A percentile compares a stretch with the other conserved stretches of the same genome.
phyloP scores from a whole-genome alignment of 805 yeast species.

The Zygotorulaspora danielsina region DNA sequence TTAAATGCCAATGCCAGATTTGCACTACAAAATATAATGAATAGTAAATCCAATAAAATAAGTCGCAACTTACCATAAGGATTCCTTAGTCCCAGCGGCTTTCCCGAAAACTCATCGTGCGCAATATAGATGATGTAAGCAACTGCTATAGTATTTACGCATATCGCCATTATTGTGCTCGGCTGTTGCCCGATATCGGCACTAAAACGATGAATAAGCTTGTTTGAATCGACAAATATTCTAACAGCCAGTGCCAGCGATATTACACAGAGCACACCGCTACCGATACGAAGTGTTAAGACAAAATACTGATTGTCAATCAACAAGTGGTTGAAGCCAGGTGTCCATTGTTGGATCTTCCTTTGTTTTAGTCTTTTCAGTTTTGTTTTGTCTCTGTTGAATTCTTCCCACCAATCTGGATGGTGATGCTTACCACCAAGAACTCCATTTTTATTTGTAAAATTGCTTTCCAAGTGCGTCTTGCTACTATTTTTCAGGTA shows the following conservation, averaged over 20 bases:
- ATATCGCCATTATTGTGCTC: slow-evolving; percentile 87
- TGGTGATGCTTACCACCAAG: slow-evolving; percentile 3
- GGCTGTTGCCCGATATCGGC: slow-evolving; percentile 63
- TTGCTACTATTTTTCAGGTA: slow-evolving; percentile 14
- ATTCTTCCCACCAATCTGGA: slow-evolving; percentile 25
- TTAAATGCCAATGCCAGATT: slow-evolving; percentile 82
- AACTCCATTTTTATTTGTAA: slow-evolving; percentile 9
- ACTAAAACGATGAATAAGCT: slow-evolving; percentile 12
- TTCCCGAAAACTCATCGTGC: slow-evolving; percentile 85
- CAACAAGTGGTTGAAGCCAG: slow-evolving; percentile 54
- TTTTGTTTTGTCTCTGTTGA: slow-evolving; percentile 27
- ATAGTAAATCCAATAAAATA: slow-evolving; percentile 74
- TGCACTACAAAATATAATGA: slow-evolving; percentile 85
- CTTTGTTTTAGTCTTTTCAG: slow-evolving; percentile 40
- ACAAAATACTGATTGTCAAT: slow-evolving; percentile 80
- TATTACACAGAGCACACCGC: slow-evolving; percentile 53
- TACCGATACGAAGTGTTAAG: slow-evolving; percentile 60
- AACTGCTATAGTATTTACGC: slow-evolving; percentile 74
- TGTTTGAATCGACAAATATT: slow-evolving; percentile 43
- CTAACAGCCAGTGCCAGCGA: slow-evolving; percentile 71
- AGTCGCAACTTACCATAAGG: slow-evolving; percentile 80
- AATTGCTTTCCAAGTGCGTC: slow-evolving; percentile 7
- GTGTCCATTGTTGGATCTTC: slow-evolving; percentile 60
- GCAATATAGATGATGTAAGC: slow-evolving; percentile 77
- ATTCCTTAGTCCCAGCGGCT: slow-evolving; percentile 85